Evolutionary conservation across 129 eudicot genomes (phyloP).

Genomic region (Daucus carota): DH1_v3.0 NC_030385.2:35927501-35928000

Average conservation of each 20-base stretch:
- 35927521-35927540: neutral
- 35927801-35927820: neutral
- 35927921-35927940: neutral
- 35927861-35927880: neutral
- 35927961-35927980: conserved; percentile 4
- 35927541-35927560: neutral
- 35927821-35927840: neutral
- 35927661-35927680: neutral
- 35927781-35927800: neutral
- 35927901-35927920: neutral
- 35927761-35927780: neutral
- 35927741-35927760: neutral
- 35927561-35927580: neutral
- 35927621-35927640: neutral
- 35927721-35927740: neutral
- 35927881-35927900: neutral
- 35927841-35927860: neutral
- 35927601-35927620: neutral
- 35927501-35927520: conserved; percentile 28
- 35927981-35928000: neutral
- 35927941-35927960: neutral
- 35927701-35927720: neutral
- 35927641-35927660: neutral
- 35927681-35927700: neutral
- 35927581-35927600: neutral